phyloP scores from a whole-genome alignment of 2,329 filamentous ascomycete genomes.

The Fusarium tricinctum region DNA sequence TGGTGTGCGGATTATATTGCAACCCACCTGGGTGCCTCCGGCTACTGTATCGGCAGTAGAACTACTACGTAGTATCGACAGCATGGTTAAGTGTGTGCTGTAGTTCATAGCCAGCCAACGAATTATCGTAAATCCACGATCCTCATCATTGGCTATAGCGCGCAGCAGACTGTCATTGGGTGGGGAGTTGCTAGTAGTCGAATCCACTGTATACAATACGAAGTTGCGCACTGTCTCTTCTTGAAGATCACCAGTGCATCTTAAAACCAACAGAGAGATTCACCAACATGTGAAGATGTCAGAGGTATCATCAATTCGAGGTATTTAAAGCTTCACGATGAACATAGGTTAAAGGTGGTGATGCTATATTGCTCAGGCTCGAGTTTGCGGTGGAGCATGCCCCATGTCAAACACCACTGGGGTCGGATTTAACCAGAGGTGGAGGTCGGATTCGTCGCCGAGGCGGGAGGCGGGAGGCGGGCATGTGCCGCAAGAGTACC shows the following conservation, averaged over 20 bases:
- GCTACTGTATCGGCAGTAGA: slow-evolving; percentile 18
- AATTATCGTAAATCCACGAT: slow-evolving; percentile 20
- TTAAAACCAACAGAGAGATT: neutral
- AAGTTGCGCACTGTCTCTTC: neutral
- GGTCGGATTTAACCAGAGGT: slow-evolving; percentile 28
- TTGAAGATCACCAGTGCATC: neutral
- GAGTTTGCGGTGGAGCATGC: slow-evolving; percentile 25
- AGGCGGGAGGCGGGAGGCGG: slow-evolving; percentile 32
- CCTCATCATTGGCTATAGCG: slow-evolving; percentile 31
- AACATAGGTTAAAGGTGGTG: neutral
- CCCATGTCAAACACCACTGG: slow-evolving; percentile 30
- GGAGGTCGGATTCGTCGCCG: slow-evolving; percentile 38
- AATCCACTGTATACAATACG: neutral
- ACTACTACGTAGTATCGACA: slow-evolving; percentile 16
- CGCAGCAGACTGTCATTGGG: slow-evolving; percentile 16
- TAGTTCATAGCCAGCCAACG: slow-evolving; percentile 22
- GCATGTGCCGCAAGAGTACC: slow-evolving; percentile 23
- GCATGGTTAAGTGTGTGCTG: slow-evolving; percentile 15
- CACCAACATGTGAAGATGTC: neutral
- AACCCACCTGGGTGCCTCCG: slow-evolving; percentile 7
- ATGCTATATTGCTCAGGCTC: neutral
- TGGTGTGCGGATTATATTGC: too few species aligned
- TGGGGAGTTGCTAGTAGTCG: neutral
- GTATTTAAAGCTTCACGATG: neutral
- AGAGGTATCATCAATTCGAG: neutral